Percentiles rank a stretch among this genome's conserved stretches.
Conservation (phyloP, 306 rosid species). For the Herpetospermum pedunculosum region DNA sequence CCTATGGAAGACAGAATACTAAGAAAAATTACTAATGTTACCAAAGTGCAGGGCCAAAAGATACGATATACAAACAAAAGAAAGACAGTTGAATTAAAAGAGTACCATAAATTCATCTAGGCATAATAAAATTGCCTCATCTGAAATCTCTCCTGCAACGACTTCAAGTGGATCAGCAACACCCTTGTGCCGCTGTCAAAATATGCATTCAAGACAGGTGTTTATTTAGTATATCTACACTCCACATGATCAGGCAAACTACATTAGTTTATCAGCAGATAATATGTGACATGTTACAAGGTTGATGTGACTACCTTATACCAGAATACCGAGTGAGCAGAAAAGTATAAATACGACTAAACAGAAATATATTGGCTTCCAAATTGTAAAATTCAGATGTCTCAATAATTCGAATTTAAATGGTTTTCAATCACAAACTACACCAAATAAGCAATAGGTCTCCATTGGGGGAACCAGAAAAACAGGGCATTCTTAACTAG, state of each 20-base stretch:
- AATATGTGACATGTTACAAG: not conserved
- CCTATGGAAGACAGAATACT: slow-evolving; percentile 30
- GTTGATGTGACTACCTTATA: not conserved
- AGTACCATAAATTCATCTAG: slow-evolving; percentile 95
- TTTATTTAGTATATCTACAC: not conserved
- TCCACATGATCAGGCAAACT: not conserved
- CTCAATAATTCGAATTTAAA: not conserved
- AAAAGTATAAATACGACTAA: not conserved
- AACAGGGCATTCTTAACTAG: not conserved
- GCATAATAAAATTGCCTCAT: slow-evolving; percentile 77
- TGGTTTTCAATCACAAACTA: not conserved
- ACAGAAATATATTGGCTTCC: not conserved
- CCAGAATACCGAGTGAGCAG: not conserved
- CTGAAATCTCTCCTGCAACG: slow-evolving; percentile 83
- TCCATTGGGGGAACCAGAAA: not conserved
- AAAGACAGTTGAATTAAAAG: not conserved
- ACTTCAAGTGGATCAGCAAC: slow-evolving; percentile 91
- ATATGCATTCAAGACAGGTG: slow-evolving; percentile 17
- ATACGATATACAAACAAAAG: slow-evolving; percentile 4
- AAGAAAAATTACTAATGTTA: slow-evolving; percentile 14
- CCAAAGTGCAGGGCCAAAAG: slow-evolving; percentile 7
- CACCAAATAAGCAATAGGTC: not conserved
- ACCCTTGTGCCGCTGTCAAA: slow-evolving; percentile 73
- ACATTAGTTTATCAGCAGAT: not conserved
- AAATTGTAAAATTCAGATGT: not conserved